Conservation (phyloP, 768 basidiomycete genomes). For the Psilocybe cubensis region DNA sequence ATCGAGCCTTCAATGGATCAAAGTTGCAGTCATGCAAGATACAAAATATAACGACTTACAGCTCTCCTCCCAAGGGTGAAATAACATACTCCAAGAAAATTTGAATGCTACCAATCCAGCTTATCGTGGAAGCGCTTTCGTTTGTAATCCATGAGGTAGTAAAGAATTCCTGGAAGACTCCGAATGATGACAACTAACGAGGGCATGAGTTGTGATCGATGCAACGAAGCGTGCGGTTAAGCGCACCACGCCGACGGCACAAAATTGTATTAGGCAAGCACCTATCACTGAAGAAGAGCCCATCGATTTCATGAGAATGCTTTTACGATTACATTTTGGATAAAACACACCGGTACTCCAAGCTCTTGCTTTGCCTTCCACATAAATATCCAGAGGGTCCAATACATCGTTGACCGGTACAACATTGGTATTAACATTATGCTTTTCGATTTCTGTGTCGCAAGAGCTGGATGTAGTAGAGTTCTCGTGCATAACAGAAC, state of each 20-base stretch:
- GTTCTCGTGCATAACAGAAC: neutral
- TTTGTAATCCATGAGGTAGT: neutral
- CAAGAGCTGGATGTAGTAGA: neutral
- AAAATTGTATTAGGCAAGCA: constrained; percentile 9
- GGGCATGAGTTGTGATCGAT: neutral
- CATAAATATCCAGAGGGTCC: neutral
- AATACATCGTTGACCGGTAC: neutral
- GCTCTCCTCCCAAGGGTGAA: constrained; percentile 37
- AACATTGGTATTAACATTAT: neutral
- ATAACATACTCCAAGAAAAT: constrained; percentile 41
- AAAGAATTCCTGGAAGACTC: constrained; percentile 16
- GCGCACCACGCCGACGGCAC: constrained; percentile 6
- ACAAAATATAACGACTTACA: constrained; percentile 19
- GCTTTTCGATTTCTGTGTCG: neutral
- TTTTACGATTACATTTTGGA: neutral
- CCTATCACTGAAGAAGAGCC: neutral
- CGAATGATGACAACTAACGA: constrained; percentile 10
- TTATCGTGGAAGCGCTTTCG: constrained; percentile 17
- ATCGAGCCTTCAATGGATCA: constrained; percentile 31
- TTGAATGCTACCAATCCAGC: constrained; percentile 52
- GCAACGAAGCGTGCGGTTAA: neutral
- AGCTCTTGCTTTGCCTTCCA: neutral
- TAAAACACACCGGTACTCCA: neutral
- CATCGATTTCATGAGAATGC: neutral
- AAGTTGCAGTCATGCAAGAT: neutral